Evolutionary conservation across 2,329 filamentous ascomycete species (phyloP).

Genomic region (Fusarium sacchari): DNA sequence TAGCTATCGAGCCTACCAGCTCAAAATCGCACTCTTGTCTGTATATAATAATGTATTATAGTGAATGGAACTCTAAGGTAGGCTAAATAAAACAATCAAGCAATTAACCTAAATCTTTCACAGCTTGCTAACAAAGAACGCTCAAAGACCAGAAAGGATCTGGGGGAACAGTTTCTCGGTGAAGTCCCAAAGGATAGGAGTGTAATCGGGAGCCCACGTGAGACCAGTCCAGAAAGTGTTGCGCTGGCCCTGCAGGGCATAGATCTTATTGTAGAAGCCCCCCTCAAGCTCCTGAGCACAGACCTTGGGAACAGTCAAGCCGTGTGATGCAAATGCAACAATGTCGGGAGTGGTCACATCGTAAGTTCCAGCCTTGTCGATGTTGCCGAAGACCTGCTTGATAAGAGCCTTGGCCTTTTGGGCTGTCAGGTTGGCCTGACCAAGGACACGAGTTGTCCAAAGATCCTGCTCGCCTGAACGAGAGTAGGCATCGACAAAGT

Average conservation of each 20-base stretch:
- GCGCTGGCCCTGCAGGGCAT: conserved; percentile 47
- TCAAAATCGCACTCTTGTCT: no score
- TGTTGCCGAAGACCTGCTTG: not conserved
- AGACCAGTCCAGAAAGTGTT: conserved; percentile 52
- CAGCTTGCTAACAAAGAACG: no score
- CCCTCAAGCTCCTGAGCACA: conserved; percentile 40
- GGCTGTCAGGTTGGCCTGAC: not conserved
- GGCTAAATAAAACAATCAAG: no score
- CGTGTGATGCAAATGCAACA: conserved; percentile 31
- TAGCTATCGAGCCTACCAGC: no score
- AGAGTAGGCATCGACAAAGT: conserved; percentile 18
- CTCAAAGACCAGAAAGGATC: not conserved
- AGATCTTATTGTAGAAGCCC: conserved; percentile 50
- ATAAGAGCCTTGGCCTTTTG: conserved; percentile 1
- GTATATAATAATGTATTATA: no score
- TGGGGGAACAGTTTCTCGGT: conserved; percentile 31
- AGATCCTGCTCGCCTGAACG: not conserved
- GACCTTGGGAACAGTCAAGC: conserved; percentile 39
- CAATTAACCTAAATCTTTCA: no score
- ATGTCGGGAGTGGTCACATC: conserved; percentile 5
- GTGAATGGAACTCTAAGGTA: not conserved
- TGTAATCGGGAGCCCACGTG: conserved; percentile 37
- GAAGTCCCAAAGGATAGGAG: conserved; percentile 39
- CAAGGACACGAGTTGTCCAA: conserved; percentile 22
- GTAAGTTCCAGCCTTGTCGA: conserved; percentile 16